Percentiles rank a stretch among this genome's conserved stretches.
Conservation (phyloP, 306 rosid genomes). For the Abrus precatorius region DNA sequence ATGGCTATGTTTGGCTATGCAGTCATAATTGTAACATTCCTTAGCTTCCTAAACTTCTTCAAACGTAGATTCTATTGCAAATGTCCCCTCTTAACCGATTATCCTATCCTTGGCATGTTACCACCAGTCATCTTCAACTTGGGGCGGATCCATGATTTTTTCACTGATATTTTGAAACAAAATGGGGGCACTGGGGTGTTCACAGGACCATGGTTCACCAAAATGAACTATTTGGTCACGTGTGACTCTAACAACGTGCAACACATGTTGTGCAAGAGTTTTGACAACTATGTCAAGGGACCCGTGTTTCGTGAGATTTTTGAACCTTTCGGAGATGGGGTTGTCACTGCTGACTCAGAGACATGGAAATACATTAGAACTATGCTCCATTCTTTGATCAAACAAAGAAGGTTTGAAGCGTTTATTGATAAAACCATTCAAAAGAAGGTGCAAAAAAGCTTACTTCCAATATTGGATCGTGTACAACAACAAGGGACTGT, state of each 20-base stretch:
- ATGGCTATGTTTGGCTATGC: background rate
- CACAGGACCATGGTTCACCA: slow-evolving; percentile 57
- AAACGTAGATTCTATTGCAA: background rate
- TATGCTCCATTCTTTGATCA: slow-evolving; percentile 40
- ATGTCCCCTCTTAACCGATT: slow-evolving; percentile 39
- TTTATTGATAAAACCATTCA: slow-evolving; percentile 39
- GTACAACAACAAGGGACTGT: slow-evolving; percentile 12
- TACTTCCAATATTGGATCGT: slow-evolving; percentile 45
- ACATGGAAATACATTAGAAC: slow-evolving; percentile 49
- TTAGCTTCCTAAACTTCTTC: background rate
- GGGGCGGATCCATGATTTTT: slow-evolving; percentile 28
- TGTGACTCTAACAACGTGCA: slow-evolving; percentile 54
- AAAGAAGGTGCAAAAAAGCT: slow-evolving; percentile 26
- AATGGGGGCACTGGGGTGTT: slow-evolving; percentile 43
- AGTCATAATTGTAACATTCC: background rate
- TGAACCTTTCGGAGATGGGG: slow-evolving; percentile 55
- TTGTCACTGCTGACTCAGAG: slow-evolving; percentile 47
- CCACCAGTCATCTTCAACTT: slow-evolving; percentile 20
- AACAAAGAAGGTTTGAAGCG: background rate
- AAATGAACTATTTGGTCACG: slow-evolving; percentile 35
- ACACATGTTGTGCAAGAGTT: slow-evolving; percentile 47
- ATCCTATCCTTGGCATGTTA: slow-evolving; percentile 58
- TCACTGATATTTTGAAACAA: background rate
- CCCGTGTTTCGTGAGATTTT: slow-evolving; percentile 49
- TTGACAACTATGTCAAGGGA: slow-evolving; percentile 51